A percentile compares a stretch with the other conserved stretches of the same genome.
Conservation (phyloP, 306 rosid species). For the Citrullus amarus region DNA sequence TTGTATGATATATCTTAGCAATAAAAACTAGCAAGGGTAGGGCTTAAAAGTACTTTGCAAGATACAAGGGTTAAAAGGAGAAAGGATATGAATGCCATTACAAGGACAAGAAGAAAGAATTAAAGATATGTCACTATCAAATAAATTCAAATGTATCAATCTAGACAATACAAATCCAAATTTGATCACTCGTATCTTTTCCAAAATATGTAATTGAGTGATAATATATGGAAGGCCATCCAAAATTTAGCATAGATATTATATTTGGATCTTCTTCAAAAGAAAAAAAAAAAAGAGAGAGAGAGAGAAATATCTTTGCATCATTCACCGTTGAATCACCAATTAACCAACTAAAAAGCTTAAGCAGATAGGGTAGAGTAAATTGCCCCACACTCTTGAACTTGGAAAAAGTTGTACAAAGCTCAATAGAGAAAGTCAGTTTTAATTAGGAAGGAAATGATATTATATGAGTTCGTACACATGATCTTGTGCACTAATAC, state of each 20-base stretch:
- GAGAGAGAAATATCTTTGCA: neutral
- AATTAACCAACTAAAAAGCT: too few relatives aligned
- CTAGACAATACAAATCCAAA: neutral
- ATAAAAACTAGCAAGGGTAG: neutral
- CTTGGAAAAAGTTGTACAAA: too few relatives aligned
- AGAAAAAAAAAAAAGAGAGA: neutral
- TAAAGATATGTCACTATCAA: neutral
- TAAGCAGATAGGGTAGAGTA: too few relatives aligned
- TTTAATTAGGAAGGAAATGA: too few relatives aligned
- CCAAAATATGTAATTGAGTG: neutral
- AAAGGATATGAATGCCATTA: neutral
- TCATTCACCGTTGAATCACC: too few relatives aligned
- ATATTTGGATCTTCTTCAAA: neutral
- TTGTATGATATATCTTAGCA: neutral
- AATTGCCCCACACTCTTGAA: too few relatives aligned
- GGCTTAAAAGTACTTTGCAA: neutral
- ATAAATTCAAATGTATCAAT: neutral
- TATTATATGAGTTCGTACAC: too few relatives aligned
- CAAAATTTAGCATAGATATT: neutral
- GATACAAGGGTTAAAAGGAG: neutral
- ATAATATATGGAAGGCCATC: neutral
- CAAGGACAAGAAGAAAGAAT: neutral
- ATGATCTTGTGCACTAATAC: too few relatives aligned
- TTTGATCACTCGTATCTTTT: neutral
- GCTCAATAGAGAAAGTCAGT: too few relatives aligned